Evolutionary conservation across 2,329 filamentous ascomycete species (phyloP).

Genomic region (Aureobasidium sp.): DNA sequence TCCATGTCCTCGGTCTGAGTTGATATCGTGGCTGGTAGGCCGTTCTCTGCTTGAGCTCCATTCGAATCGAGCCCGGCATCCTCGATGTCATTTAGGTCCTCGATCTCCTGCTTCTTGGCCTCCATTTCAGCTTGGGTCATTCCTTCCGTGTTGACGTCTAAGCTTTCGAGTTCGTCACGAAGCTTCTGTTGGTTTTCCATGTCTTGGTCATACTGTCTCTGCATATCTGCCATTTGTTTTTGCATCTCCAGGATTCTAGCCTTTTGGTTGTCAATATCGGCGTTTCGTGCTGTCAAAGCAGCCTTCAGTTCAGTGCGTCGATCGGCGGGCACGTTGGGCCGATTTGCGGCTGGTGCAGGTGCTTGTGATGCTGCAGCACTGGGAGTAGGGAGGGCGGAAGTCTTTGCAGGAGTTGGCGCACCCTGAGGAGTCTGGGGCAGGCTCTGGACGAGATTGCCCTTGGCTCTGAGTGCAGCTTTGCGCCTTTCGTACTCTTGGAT

Average conservation of each 20-base stretch:
- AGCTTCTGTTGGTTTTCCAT: slow-evolving; percentile 29
- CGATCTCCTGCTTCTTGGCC: slow-evolving; percentile 34
- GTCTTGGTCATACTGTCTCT: slow-evolving; percentile 35
- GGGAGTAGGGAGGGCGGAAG: neutral
- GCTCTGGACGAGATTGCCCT: slow-evolving; percentile 19
- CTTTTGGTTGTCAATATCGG: slow-evolving; percentile 20
- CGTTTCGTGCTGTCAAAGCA: slow-evolving; percentile 13
- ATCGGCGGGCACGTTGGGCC: neutral
- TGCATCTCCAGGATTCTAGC: slow-evolving; percentile 22
- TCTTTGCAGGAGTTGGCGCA: neutral
- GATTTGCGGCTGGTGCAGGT: neutral
- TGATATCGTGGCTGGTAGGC: neutral
- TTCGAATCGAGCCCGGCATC: neutral
- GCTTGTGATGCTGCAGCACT: neutral
- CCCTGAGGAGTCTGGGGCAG: slow-evolving; percentile 5
- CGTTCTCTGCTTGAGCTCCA: slow-evolving; percentile 13
- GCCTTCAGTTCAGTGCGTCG: slow-evolving; percentile 9
- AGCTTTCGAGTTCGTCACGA: slow-evolving; percentile 37
- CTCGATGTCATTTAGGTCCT: neutral
- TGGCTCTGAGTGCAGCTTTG: slow-evolving; percentile 31
- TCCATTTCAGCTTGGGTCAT: slow-evolving; percentile 40
- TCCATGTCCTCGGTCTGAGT: neutral
- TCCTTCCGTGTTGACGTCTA: slow-evolving; percentile 43
- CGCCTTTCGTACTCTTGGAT: slow-evolving; percentile 45
- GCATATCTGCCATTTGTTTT: slow-evolving; percentile 36